Evolutionary conservation across 441 rosid genomes (phyloP).

Genomic region (Euphorbia schlechtendalii): DNA sequence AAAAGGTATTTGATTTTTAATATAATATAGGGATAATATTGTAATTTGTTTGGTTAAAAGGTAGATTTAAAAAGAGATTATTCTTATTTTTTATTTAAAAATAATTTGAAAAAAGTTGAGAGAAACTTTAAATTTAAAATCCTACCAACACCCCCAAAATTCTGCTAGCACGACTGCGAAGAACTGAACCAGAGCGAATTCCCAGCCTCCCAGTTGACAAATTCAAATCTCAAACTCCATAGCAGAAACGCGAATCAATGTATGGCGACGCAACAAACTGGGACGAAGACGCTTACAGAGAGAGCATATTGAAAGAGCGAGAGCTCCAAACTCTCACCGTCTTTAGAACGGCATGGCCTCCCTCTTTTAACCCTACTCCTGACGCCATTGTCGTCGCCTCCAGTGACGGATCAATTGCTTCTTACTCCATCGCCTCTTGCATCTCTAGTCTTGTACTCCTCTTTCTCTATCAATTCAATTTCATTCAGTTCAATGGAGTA

Average conservation of each 20-base stretch:
- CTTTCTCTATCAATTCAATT: not conserved
- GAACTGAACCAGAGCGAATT: not conserved
- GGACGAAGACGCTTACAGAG: conserved; percentile 72
- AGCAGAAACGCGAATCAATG: conserved; percentile 27
- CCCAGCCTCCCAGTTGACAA: too few relatives aligned
- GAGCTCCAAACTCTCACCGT: conserved; percentile 64
- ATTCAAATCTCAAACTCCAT: not conserved
- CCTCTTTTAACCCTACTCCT: conserved; percentile 47
- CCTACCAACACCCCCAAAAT: too few relatives aligned
- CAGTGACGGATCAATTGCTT: conserved; percentile 74
- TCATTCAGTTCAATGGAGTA: too few relatives aligned
- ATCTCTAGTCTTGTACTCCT: conserved; percentile 39
- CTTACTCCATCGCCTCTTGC: conserved; percentile 64
- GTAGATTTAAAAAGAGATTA: too few relatives aligned
- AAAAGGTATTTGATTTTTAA: too few relatives aligned
- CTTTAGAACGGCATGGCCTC: conserved; percentile 77
- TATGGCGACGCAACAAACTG: conserved; percentile 69
- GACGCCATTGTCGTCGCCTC: conserved; percentile 59
- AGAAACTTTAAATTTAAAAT: too few relatives aligned
- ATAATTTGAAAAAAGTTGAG: too few relatives aligned
- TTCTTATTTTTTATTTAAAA: too few relatives aligned
- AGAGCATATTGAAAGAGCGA: conserved; percentile 58
- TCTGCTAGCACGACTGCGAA: not conserved
- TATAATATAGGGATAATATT: too few relatives aligned
- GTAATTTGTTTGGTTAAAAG: too few relatives aligned